These are phyloP conservation scores for Tuber aestivum DNA, from an alignment of 495 filamentous ascomycete species.

Conservation along the genomic window DNA sequence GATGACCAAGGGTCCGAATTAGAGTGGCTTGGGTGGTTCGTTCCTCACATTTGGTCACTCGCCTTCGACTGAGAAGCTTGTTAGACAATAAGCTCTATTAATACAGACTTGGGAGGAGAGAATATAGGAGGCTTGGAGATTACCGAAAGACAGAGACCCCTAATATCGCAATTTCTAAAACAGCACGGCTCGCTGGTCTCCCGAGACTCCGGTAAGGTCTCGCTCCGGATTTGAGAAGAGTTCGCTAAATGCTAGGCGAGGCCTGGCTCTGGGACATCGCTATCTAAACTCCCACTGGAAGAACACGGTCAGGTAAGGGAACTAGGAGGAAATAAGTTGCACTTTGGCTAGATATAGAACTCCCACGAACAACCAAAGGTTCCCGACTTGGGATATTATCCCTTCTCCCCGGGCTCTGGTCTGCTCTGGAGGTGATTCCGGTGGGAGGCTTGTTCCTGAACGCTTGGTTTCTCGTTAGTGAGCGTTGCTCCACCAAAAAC, in stretches of 20 bases:
- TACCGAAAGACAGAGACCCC: no score
- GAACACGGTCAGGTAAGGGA: background rate
- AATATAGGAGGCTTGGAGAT: no score
- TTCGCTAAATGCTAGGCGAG: background rate
- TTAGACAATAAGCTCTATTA: no score
- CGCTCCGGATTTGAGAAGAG: background rate
- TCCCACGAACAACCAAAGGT: no score
- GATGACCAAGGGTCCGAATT: no score
- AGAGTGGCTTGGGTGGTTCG: background rate
- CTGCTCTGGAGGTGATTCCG: background rate
- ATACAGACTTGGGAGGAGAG: no score
- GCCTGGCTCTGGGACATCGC: background rate
- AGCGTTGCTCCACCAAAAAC: background rate
- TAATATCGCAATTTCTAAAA: no score
- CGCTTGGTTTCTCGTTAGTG: background rate
- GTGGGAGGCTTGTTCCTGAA: background rate
- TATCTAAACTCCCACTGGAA: background rate
- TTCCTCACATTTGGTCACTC: background rate
- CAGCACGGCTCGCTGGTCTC: no score
- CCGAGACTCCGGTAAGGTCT: no score
- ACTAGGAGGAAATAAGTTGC: no score
- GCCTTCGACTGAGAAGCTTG: background rate
- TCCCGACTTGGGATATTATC: background rate
- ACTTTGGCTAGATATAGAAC: background rate
- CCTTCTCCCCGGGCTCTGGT: background rate